These are phyloP conservation scores for Euphrasia arctica DNA, from an alignment of 305 asterid genomes.

Conservation along the genomic window DNA sequence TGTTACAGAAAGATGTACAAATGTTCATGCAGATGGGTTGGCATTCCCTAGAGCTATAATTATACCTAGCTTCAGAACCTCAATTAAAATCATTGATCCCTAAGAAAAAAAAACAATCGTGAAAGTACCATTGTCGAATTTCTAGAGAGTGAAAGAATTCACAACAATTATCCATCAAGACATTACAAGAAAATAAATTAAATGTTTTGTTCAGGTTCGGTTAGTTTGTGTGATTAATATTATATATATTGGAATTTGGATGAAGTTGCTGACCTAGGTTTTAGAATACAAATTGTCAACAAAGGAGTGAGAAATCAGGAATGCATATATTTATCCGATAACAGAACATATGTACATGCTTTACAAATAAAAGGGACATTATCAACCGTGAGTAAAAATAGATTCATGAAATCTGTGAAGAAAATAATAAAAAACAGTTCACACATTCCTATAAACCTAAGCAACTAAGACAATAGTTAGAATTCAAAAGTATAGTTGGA, in stretches of 20 bases:
- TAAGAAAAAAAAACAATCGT: too few relatives aligned
- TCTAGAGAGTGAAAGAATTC: background rate
- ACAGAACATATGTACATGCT: background rate
- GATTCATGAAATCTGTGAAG: background rate
- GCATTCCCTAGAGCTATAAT: conserved; percentile 7
- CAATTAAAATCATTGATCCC: conserved; percentile 14
- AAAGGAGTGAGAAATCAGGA: background rate
- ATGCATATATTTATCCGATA: background rate
- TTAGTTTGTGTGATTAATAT: too few relatives aligned
- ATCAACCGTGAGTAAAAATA: background rate
- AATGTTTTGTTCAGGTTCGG: background rate
- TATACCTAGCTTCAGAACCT: conserved; percentile 19
- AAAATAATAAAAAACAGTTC: background rate
- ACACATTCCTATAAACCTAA: conserved; percentile 8
- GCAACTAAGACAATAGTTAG: conserved; percentile 8
- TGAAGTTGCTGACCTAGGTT: conserved; percentile 17
- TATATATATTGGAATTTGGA: too few relatives aligned
- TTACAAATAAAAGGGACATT: conserved; percentile 3
- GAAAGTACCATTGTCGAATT: background rate
- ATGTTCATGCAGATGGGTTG: too few relatives aligned
- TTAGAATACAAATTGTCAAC: background rate
- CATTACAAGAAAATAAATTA: conserved; percentile 2
- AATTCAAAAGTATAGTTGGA: conserved; percentile 3
- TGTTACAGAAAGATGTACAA: conserved; percentile 34
- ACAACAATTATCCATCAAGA: background rate